Percentiles rank a stretch among this genome's conserved stretches.
These are phyloP conservation scores for Lathyrus sativus DNA, from an alignment of 306 rosid genomes.

Conservation along the genomic window DNA sequence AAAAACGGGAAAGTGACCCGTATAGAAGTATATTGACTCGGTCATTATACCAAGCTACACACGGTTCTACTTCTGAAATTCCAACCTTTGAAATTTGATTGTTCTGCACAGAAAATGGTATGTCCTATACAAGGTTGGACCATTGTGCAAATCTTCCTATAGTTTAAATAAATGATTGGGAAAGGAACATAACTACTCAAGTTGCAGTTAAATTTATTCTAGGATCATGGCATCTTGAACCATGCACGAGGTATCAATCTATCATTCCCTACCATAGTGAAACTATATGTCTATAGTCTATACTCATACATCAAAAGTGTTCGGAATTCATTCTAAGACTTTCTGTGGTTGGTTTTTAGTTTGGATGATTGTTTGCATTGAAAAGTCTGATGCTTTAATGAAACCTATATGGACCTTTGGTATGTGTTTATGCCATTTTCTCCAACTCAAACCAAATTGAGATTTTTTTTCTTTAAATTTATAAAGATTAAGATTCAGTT, in stretches of 20 bases:
- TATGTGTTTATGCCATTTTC: too few relatives aligned
- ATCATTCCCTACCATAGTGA: neutral
- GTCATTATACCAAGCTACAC: constrained; percentile 55
- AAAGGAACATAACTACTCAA: neutral
- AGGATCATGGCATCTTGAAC: constrained; percentile 11
- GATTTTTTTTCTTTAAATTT: too few relatives aligned
- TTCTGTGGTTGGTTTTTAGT: neutral
- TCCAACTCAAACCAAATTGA: too few relatives aligned
- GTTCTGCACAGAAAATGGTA: neutral
- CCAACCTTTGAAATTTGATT: constrained; percentile 80
- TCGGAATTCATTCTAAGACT: neutral
- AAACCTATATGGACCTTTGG: too few relatives aligned
- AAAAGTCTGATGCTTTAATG: too few relatives aligned
- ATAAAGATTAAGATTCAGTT: too few relatives aligned
- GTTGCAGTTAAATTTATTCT: neutral
- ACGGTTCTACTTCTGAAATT: constrained; percentile 58
- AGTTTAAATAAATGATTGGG: neutral
- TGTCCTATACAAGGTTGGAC: neutral
- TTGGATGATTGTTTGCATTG: neutral
- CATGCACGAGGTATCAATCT: neutral
- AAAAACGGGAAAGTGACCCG: constrained; percentile 72
- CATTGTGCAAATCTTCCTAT: constrained; percentile 5
- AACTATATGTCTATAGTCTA: constrained; percentile 1
- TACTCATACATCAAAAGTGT: neutral
- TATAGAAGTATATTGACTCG: constrained; percentile 66